phyloP scores from a whole-genome alignment of 1,284 basidiomycete genomes.

The Ustilago tritici region DNA sequence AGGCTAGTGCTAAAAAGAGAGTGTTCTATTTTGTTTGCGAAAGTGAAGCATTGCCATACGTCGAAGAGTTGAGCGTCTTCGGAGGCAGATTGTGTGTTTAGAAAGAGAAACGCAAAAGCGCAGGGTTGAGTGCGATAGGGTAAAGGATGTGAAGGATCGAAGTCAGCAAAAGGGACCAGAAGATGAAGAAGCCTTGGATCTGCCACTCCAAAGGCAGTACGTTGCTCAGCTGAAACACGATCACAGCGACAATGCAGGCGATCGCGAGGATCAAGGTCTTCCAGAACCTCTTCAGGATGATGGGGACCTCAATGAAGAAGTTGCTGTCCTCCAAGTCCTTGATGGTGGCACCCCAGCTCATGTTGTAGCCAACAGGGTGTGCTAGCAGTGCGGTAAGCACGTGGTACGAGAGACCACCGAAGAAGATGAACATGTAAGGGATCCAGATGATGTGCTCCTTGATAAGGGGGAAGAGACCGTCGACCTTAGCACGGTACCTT shows the following conservation, averaged over 20 bases:
- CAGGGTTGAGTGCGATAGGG: constrained; percentile 28
- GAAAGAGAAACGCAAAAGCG: constrained; percentile 33
- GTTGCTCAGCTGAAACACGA: constrained; percentile 7
- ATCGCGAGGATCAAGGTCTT: constrained; percentile 25
- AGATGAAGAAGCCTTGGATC: constrained; percentile 29
- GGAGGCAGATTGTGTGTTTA: constrained; percentile 51
- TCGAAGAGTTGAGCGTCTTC: too few species aligned
- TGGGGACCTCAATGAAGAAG: constrained; percentile 83
- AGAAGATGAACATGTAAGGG: constrained; percentile 73
- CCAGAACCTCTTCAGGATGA: constrained; percentile 72
- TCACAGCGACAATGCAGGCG: constrained; percentile 21
- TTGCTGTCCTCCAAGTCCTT: constrained; percentile 43
- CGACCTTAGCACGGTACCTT: constrained; percentile 78
- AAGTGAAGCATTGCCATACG: too few species aligned
- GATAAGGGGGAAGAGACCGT: constrained; percentile 73
- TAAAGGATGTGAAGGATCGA: constrained; percentile 23
- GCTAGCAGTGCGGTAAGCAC: constrained; percentile 71
- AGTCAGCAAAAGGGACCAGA: constrained; percentile 17
- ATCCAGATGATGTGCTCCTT: constrained; percentile 79
- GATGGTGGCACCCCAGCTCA: constrained; percentile 56
- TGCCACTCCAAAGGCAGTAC: constrained; percentile 20
- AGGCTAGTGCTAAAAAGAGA: too few species aligned
- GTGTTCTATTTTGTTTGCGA: too few species aligned
- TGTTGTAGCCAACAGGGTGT: too few species aligned
- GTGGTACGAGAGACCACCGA: constrained; percentile 73